phyloP scores from a whole-genome alignment of 768 basidiomycete species.

The Lentinula sp. region DNA sequence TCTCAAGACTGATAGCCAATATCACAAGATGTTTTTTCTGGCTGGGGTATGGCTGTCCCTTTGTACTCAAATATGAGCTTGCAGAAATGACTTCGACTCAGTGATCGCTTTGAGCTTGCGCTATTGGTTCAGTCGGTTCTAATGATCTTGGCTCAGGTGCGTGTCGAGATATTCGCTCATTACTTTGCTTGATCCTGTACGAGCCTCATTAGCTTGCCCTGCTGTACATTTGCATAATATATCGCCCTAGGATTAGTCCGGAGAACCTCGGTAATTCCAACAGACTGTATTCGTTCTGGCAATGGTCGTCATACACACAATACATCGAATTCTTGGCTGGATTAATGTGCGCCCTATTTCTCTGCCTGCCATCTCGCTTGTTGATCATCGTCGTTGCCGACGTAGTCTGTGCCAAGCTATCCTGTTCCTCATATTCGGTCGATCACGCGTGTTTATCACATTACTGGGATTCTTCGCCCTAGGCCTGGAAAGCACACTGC shows the following conservation, averaged over 20 bases:
- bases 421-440: slow-evolving; percentile 67
- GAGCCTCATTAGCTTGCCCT: slow-evolving; percentile 54
- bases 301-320: slow-evolving; percentile 73
- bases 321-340: slow-evolving; percentile 81
- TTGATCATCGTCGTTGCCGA: background rate
- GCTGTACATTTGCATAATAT: slow-evolving; percentile 76
- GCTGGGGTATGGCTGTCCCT: slow-evolving; percentile 47
- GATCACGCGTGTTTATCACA: slow-evolving; percentile 51
- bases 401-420: slow-evolving; percentile 63
- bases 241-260: slow-evolving; percentile 53
- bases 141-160: slow-evolving; percentile 81
- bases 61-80: background rate
- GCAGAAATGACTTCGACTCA: slow-evolving; percentile 14
- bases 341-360: slow-evolving; percentile 48
- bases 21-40: slow-evolving; percentile 90
- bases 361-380: background rate
- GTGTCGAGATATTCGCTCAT: slow-evolving; percentile 11
- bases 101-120: slow-evolving; percentile 66
- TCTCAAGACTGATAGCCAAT: slow-evolving; percentile 65
- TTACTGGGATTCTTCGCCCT: slow-evolving; percentile 72
- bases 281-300: slow-evolving; percentile 77
- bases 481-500: slow-evolving; percentile 82
- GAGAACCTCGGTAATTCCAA: slow-evolving; percentile 54
- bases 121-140: slow-evolving; percentile 77
- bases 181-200: slow-evolving; percentile 10